A percentile compares a stretch with the other conserved stretches of the same genome.
phyloP scores from a whole-genome alignment of 192 early-diverging fungal genomes.

The Geosiphon pyriformis region DNA sequence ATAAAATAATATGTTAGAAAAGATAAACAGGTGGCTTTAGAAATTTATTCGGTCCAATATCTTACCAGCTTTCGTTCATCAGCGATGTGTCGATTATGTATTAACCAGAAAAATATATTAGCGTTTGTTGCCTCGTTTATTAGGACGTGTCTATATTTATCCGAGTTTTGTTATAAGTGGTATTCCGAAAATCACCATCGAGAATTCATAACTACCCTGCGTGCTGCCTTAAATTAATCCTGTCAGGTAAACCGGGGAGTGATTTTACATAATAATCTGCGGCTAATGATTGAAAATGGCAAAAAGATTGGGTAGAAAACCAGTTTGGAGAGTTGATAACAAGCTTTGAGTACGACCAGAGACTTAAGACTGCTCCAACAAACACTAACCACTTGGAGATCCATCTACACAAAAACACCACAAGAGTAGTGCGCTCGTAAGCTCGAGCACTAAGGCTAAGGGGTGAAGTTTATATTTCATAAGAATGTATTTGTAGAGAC shows the following conservation, averaged over 20 bases:
- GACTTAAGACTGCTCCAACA: background rate
- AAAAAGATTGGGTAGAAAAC: background rate
- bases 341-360: background rate
- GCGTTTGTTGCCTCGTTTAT: slow-evolving; percentile 6
- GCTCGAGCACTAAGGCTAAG: background rate
- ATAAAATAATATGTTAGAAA: background rate
- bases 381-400: background rate
- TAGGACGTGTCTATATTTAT: slow-evolving; percentile 6
- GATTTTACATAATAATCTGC: slow-evolving; percentile 20
- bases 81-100: slow-evolving; percentile 23
- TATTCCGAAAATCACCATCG: background rate
- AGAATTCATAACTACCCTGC: slow-evolving; percentile 10
- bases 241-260: slow-evolving; percentile 16
- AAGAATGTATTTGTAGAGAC: too few relatives aligned
- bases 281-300: background rate
- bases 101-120: slow-evolving; percentile 27
- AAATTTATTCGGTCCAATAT: slow-evolving; percentile 2
- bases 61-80: slow-evolving; percentile 21
- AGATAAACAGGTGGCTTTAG: background rate
- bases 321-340: background rate
- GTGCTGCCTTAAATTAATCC: slow-evolving; percentile 4
- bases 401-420: background rate
- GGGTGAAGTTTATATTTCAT: background rate
- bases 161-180: background rate
- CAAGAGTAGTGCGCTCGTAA: background rate